Evolutionary conservation across 805 yeast genomes (phyloP), one percentile per base, ranked within the genome.

Genomic region (Kazachstania martiniae): DNA sequence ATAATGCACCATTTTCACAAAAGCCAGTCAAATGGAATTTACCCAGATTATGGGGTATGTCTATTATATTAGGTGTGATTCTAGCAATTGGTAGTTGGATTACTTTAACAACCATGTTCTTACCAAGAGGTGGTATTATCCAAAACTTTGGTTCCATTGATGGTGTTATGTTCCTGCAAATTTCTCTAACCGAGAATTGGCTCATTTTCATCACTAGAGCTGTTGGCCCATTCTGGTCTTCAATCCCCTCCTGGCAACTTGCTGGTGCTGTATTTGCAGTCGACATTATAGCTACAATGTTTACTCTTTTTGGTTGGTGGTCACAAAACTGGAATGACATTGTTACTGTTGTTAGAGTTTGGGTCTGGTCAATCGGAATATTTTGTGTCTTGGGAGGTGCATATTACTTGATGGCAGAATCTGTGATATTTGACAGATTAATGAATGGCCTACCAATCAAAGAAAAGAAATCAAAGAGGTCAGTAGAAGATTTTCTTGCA

Each of bases 141-240:
- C 95, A 85, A 68, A 84, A 85, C 79, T 86, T 83, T 66, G 95
- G 95, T 78, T 72, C 87, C 48, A 66, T 80, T 49, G 95, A 85
- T 58, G 91, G 95, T 75, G 80, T 86, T 56, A 68, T 85, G 67
- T 85, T 85, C 80, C 74, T 85, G 69, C 85, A 85, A 70, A 85
- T 85, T 58, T 82, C 95, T 38, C 75, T 85, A 62, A 84, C 95
- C 63, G 95, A 85, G 72, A 85, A 86, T 72, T 85, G 95, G 95
- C 77, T 85, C 66, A 85, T 85, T 72, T 85, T 85, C 82, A 71
- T 86, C 60, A 85, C 95, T 56, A 79, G 95, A 73, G 94, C 95
- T 59, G 81, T 75, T 63, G 95, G 95, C 72, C 95, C 95, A 59
- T 86, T 86, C 91, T 86, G 95, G 95, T 81, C 95, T 39, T 84